A percentile compares a stretch with the other conserved stretches of the same genome.
Evolutionary conservation across 2,329 filamentous ascomycete genomes (phyloP).

Genomic region (Neofusicoccum sp.): DNA sequence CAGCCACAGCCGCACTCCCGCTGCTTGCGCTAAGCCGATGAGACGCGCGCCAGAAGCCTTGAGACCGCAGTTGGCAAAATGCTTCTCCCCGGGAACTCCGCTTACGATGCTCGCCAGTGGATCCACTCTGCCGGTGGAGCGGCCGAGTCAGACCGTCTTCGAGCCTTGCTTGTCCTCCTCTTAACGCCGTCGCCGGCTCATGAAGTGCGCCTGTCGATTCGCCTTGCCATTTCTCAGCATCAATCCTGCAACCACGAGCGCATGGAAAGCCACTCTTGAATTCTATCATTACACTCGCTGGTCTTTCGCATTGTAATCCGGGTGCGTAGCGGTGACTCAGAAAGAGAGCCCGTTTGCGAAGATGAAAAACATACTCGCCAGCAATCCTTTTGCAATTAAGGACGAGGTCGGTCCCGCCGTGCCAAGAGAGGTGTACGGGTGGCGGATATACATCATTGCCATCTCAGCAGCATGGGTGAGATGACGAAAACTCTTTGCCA

Average conservation of each 20-base stretch:
- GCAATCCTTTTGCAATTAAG: constrained; percentile 8
- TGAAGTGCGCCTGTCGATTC: too few relatives aligned
- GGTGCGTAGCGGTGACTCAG: not conserved
- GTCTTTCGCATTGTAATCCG: not conserved
- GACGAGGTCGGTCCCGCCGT: not conserved
- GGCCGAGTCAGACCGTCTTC: not conserved
- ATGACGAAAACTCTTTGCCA: too few relatives aligned
- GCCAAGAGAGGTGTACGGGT: constrained; percentile 62
- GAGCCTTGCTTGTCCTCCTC: not conserved
- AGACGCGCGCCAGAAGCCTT: not conserved
- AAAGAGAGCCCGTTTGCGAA: not conserved
- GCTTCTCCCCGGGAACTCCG: constrained; percentile 1
- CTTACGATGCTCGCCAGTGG: not conserved
- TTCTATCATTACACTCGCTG: not conserved
- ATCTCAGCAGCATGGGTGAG: constrained; percentile 63
- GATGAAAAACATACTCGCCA: constrained; percentile 5
- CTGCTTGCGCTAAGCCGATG: not conserved
- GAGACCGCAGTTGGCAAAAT: constrained; percentile 9
- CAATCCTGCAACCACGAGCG: not conserved
- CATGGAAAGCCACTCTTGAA: too few relatives aligned
- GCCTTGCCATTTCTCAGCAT: not conserved
- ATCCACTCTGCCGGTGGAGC: not conserved
- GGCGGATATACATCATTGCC: constrained; percentile 64
- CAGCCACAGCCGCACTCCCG: not conserved
- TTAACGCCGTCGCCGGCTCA: not conserved